Conservation (phyloP, 2,329 filamentous ascomycete genomes). For the Tolypocladium inflatum region DNA sequence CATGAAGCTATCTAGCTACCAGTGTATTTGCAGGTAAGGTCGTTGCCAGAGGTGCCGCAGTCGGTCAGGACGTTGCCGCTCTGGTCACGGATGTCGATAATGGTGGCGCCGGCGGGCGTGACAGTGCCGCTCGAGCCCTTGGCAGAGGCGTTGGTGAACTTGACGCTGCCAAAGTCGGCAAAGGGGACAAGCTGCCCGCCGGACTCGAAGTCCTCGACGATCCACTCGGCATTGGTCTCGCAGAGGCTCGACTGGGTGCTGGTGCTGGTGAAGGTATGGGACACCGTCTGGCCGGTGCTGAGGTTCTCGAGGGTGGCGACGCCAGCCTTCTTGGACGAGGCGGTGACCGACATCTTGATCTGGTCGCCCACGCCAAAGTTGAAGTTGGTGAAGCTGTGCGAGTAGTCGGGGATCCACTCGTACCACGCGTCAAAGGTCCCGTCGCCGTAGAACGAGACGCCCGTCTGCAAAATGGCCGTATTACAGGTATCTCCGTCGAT, state of each 20-base stretch:
- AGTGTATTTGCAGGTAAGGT: constrained; percentile 2
- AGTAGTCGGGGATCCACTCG: constrained; percentile 34
- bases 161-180: constrained; percentile 19
- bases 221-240: constrained; percentile 53
- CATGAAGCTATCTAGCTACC: background rate
- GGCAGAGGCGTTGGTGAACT: constrained; percentile 14
- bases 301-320: constrained; percentile 32
- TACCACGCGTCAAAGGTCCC: constrained; percentile 34
- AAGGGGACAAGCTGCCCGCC: constrained; percentile 15
- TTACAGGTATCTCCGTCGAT: constrained; percentile 36
- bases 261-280: constrained; percentile 38
- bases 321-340: constrained; percentile 13
- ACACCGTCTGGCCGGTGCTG: constrained; percentile 39
- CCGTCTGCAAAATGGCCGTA: constrained; percentile 30
- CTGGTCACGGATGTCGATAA: constrained; percentile 10
- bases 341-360: constrained; percentile 19
- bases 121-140: constrained; percentile 5
- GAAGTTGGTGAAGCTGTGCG: constrained; percentile 27
- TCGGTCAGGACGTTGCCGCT: constrained; percentile 3
- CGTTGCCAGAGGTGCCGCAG: constrained; percentile 4
- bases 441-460: constrained; percentile 26
- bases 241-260: constrained; percentile 33
- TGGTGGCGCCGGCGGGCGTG: constrained; percentile 7
- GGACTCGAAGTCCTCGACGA: constrained; percentile 39
- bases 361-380: constrained; percentile 18